Percentiles rank a stretch among this genome's conserved stretches.
These are phyloP conservation scores for Globisporangium heterothallicum DNA, from an alignment of 352 stramenopile species.

Conservation along the genomic window DNA sequence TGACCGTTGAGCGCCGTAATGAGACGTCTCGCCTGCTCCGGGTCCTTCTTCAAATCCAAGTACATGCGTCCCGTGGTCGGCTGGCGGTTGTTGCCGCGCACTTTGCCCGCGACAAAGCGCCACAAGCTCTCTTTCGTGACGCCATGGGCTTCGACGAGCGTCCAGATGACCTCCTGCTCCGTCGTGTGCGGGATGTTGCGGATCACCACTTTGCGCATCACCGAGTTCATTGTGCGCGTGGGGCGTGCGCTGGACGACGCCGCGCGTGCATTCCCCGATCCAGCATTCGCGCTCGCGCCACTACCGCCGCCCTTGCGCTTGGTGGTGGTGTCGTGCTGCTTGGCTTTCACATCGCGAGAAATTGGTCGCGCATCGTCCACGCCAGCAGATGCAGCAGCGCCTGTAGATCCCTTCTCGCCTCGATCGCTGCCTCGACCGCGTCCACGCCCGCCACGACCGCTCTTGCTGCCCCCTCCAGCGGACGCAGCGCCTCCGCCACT, in stretches of 20 bases:
- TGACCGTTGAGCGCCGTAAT: conserved; percentile 52
- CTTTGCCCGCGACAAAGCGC: conserved; percentile 57
- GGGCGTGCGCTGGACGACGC: conserved; percentile 15
- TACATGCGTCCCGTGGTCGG: conserved; percentile 53
- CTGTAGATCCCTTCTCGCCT: background rate
- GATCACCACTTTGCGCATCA: conserved; percentile 64
- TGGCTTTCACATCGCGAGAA: conserved; percentile 8
- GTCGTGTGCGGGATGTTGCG: conserved; percentile 55
- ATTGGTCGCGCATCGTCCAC: background rate
- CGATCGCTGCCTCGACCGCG: conserved; percentile 4
- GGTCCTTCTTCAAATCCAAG: conserved; percentile 67
- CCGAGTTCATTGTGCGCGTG: conserved; percentile 23
- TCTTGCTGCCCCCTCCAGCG: too few species aligned
- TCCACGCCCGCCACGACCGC: background rate
- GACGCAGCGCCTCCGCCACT: conserved; percentile 4
- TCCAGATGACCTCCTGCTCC: conserved; percentile 28
- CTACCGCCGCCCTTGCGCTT: conserved; percentile 19
- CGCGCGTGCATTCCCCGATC: background rate
- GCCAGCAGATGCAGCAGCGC: too few species aligned
- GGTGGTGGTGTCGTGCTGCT: conserved; percentile 16
- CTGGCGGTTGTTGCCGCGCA: conserved; percentile 47
- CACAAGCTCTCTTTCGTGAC: conserved; percentile 38
- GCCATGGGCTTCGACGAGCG: conserved; percentile 33
- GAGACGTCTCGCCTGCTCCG: conserved; percentile 39
- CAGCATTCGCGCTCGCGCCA: conserved; percentile 6